phyloP scores from a whole-genome alignment of 257 asterid genomes.

The Solanum pennellii region DNA sequence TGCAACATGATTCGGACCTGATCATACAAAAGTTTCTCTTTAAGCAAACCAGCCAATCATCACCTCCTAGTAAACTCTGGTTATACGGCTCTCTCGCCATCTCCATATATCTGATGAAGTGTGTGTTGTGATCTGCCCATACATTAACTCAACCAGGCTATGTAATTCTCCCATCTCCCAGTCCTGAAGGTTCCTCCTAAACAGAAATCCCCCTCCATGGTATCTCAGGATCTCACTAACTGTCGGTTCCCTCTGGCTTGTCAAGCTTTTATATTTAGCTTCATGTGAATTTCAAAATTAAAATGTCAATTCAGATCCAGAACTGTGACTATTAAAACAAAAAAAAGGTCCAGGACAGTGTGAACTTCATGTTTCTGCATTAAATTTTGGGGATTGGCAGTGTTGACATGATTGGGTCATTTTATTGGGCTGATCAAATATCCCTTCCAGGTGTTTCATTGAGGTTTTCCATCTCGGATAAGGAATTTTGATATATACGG shows the following conservation, averaged over 20 bases:
- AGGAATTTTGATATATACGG: background rate
- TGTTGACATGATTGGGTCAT: background rate
- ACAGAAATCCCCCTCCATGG: background rate
- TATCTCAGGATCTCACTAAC: background rate
- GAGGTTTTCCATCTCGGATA: background rate
- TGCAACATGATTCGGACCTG: background rate
- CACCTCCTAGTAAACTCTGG: background rate
- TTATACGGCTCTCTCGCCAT: background rate
- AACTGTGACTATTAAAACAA: background rate
- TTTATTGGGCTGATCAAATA: background rate
- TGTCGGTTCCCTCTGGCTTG: background rate
- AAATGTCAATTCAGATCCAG: background rate
- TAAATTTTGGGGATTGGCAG: background rate
- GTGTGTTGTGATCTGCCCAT: background rate
- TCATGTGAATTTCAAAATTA: background rate
- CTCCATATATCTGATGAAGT: background rate
- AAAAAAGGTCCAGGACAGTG: background rate
- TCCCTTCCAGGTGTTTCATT: background rate
- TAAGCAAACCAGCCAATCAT: background rate
- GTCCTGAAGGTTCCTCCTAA: background rate
- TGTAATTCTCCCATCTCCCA: background rate
- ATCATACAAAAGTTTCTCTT: background rate
- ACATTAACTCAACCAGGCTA: background rate
- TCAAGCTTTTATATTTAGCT: background rate
- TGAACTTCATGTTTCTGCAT: background rate